Evolutionary conservation across 495 filamentous ascomycete genomes (phyloP).

Genomic region (Corynascus novoguineensis): DNA sequence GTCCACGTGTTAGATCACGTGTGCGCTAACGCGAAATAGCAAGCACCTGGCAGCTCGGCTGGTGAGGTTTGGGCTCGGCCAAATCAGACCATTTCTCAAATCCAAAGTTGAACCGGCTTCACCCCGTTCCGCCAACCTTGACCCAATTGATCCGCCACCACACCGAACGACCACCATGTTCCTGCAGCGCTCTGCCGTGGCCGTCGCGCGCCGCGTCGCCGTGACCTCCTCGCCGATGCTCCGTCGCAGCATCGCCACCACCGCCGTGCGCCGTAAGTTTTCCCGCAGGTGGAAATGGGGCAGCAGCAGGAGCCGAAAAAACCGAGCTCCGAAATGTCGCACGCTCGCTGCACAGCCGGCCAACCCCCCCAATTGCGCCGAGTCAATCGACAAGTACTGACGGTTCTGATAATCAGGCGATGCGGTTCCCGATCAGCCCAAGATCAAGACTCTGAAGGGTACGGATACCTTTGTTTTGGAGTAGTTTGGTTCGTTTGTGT

Average conservation of each 20-base stretch:
- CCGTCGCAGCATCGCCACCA: slow-evolving; percentile 53
- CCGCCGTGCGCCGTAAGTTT: slow-evolving; percentile 55
- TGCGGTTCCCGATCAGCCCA: slow-evolving; percentile 21
- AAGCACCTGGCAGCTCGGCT: slow-evolving; percentile 20
- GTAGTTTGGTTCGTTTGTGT: too few relatives aligned
- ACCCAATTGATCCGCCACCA: slow-evolving; percentile 14
- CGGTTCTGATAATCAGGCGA: slow-evolving; percentile 18
- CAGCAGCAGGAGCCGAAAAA: slow-evolving; percentile 2
- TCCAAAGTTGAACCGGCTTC: slow-evolving; percentile 8
- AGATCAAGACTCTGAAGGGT: slow-evolving; percentile 34
- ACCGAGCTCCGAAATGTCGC: slow-evolving; percentile 8
- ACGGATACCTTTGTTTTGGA: slow-evolving; percentile 13
- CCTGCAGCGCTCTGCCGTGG: slow-evolving; percentile 71
- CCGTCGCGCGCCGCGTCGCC: slow-evolving; percentile 64
- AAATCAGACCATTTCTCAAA: slow-evolving; percentile 31
- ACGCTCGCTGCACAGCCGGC: neutral
- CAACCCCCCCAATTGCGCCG: slow-evolving; percentile 11
- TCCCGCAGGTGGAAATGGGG: too few relatives aligned
- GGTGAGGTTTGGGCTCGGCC: slow-evolving; percentile 6
- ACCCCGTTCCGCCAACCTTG: slow-evolving; percentile 7
- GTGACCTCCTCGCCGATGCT: slow-evolving; percentile 50
- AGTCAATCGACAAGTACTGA: slow-evolving; percentile 7
- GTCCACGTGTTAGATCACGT: slow-evolving; percentile 29
- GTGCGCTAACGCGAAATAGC: slow-evolving; percentile 16
- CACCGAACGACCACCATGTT: slow-evolving; percentile 53